Evolutionary conservation across 1,139 yeast genomes (phyloP).

Genomic region (Suhomyces coccinellae): DNA sequence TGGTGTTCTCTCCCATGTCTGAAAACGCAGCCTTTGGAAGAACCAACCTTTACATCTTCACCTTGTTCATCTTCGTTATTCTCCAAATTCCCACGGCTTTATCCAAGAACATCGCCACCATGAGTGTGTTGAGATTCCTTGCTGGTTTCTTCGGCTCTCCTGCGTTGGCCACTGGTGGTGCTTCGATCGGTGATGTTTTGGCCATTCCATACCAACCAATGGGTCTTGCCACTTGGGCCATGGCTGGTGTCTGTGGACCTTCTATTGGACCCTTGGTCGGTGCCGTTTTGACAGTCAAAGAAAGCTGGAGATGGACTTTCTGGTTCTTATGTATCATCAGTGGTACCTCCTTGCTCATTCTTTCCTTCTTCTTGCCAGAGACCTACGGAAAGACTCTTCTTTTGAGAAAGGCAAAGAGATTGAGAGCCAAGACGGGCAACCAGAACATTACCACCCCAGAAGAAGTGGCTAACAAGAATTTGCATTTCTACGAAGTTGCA

Average conservation of each 20-base stretch:
- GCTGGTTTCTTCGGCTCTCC: conserved; percentile 40
- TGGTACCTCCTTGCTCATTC: conserved; percentile 27
- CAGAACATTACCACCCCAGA: conserved; percentile 31
- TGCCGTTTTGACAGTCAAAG: conserved; percentile 28
- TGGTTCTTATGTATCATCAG: conserved; percentile 38
- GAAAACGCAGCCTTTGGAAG: conserved; percentile 54
- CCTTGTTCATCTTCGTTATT: conserved; percentile 32
- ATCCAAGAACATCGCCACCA: conserved; percentile 29
- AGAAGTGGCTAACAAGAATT: conserved; percentile 25
- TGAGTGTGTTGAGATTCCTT: conserved; percentile 34
- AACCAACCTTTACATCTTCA: conserved; percentile 35
- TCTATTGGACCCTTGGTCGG: conserved; percentile 41
- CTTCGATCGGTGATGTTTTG: conserved; percentile 33
- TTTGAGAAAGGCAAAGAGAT: conserved; percentile 36
- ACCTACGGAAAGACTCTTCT: conserved; percentile 36
- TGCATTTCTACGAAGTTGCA: conserved; percentile 24
- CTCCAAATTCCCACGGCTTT: conserved; percentile 37
- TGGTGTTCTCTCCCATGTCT: conserved; percentile 39
- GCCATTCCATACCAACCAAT: conserved; percentile 31
- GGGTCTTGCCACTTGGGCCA: conserved; percentile 38
- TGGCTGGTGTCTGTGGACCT: conserved; percentile 39
- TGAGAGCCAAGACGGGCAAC: conserved; percentile 38
- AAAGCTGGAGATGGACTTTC: conserved; percentile 42
- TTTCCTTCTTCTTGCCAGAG: conserved; percentile 37
- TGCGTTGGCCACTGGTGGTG: conserved; percentile 42